Base-by-base conservation (phyloP, 371 early-diverging fungal species). In the Furculomyces boomerangus region DNA sequence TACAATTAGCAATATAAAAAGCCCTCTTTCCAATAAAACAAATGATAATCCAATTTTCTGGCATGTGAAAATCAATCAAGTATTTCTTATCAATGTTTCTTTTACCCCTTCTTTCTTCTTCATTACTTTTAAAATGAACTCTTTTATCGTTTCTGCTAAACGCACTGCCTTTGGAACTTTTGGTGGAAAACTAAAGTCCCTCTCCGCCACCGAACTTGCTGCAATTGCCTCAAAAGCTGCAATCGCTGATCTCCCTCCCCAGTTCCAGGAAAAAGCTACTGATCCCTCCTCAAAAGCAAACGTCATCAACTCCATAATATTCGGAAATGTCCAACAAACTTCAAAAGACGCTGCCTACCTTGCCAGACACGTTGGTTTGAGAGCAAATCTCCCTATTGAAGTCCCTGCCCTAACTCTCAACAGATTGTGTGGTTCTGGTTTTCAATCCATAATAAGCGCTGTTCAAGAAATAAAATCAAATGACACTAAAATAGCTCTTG, bases 361-460 rank as follows among this genome's bases (percentile, higher is more conserved):
- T 24, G 83, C 94, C 14, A 83, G 97, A 57, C 97, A 96, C 60
- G 79, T 93, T 49, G 93, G 93, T 39, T 85, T 84, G 54, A 84
- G 88, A 29, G 79, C 89, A 22, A 86, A 86, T 22, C 68, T 92
- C 14, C 82, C 84, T 7, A 77, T 91, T 54, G 63, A 78, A 18
- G 66, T 75, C 5, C 90, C 93, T 10, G 94, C 92, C 1, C 67
- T 86, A 56, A 91, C 90, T 7, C 78, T 96, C 64, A 96, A 96
- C 76, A 82, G 93, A 26, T 79, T 96, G 24, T 96, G 97, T 67
- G 94, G 93, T 16, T 90, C 90, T 1, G 97, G 97, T 26, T 88
- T 96, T 74, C 91, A 96, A 71, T 71, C 88, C 57, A 80, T 96
- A 31, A 84, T 96, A 64, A 87, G 83, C 58, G 93, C 81, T 20